These are phyloP conservation scores for Cladosporium sp. DNA, from an alignment of 2,329 filamentous ascomycete species.

Conservation along the genomic window DNA sequence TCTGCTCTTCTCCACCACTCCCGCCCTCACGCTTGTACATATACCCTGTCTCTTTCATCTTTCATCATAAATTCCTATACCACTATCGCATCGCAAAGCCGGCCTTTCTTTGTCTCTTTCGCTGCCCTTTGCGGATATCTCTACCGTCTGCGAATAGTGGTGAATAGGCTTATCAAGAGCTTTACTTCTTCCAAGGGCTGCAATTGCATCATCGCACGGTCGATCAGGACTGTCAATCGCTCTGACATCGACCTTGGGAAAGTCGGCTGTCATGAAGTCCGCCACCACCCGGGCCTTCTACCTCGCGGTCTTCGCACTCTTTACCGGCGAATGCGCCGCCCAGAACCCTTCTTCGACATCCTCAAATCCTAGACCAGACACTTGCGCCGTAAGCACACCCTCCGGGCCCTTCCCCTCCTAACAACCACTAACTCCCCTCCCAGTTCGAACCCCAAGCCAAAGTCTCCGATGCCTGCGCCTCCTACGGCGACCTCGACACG, in stretches of 20 bases:
- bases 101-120: neutral
- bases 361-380: constrained; percentile 33
- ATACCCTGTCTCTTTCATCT: neutral
- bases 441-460: constrained; percentile 85
- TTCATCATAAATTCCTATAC: neutral
- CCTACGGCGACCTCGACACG: constrained; percentile 80
- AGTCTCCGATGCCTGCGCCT: constrained; percentile 89
- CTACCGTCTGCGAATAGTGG: neutral
- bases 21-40: neutral
- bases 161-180: constrained; percentile 15
- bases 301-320: constrained; percentile 55
- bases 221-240: no score
- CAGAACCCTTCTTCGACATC: constrained; percentile 28
- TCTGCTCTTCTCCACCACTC: no score
- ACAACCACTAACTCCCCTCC: constrained; percentile 17
- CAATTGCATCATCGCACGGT: no score
- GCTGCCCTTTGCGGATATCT: neutral
- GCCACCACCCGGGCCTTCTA: constrained; percentile 41
- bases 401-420: constrained; percentile 22
- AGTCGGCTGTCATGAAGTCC: constrained; percentile 9
- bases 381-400: constrained; percentile 48
- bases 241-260: neutral
- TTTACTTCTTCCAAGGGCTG: constrained; percentile 3
- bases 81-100: neutral
- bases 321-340: constrained; percentile 41